phyloP scores from a whole-genome alignment of 306 rosid species.

The Ormosia semicastrata region DNA sequence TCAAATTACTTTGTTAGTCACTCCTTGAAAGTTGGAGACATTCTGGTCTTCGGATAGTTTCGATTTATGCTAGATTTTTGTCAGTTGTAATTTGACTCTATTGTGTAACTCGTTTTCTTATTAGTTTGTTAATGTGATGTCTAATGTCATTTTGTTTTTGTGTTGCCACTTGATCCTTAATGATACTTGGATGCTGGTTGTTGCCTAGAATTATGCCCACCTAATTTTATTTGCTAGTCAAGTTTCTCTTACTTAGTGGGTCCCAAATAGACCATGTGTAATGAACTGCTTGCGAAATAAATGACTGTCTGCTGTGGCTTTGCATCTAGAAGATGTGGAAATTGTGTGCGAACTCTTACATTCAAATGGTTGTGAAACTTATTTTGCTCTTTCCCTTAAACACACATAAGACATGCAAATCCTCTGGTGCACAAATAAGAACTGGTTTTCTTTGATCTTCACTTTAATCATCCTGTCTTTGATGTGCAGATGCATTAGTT shows the following conservation, averaged over 20 bases:
- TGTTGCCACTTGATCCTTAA: neutral
- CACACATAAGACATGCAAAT: neutral
- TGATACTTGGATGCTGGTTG: neutral
- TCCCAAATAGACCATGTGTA: neutral
- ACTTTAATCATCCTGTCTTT: neutral
- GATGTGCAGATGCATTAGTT: neutral
- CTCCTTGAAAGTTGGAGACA: neutral
- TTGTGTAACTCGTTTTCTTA: neutral
- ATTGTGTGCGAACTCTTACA: neutral
- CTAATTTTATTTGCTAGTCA: slow-evolving; percentile 1
- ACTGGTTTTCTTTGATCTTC: neutral
- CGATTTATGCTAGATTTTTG: neutral
- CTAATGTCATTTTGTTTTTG: slow-evolving; percentile 7
- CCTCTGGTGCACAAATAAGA: neutral
- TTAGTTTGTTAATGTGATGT: neutral
- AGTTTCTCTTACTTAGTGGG: neutral
- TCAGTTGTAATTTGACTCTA: neutral
- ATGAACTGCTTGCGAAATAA: neutral
- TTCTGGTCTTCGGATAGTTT: neutral
- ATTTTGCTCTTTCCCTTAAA: neutral
- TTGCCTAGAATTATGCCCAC: neutral
- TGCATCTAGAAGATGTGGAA: neutral
- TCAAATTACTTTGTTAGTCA: neutral
- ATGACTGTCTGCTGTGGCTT: neutral
- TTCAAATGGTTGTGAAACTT: slow-evolving; percentile 6